Conservation (phyloP, 306 rosid genomes). For the cucumber (Cucumis sativus) region DNA sequence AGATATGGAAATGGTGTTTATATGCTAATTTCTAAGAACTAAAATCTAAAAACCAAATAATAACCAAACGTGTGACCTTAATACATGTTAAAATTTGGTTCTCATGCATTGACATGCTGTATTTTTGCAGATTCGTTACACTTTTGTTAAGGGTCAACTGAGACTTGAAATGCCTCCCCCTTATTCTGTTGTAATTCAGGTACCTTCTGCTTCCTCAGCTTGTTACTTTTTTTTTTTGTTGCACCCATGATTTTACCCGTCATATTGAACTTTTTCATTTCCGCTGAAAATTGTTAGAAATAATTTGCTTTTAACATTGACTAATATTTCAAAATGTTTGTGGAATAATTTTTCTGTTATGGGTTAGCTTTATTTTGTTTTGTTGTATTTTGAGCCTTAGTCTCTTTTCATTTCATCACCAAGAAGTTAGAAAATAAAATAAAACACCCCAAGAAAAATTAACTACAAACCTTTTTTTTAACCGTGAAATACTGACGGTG, state of each 20-base stretch:
- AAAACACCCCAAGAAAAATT: neutral
- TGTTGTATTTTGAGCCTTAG: too few relatives aligned
- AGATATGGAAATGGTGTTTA: too few relatives aligned
- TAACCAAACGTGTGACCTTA: too few relatives aligned
- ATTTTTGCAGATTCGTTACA: slow-evolving; percentile 53
- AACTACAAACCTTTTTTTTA: neutral
- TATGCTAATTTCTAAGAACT: too few relatives aligned
- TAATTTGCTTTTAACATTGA: too few relatives aligned
- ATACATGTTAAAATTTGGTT: neutral
- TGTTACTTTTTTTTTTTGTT: neutral
- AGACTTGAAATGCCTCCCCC: slow-evolving; percentile 69
- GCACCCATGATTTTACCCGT: neutral
- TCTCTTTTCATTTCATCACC: too few relatives aligned
- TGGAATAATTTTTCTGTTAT: too few relatives aligned
- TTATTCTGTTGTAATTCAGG: slow-evolving; percentile 84
- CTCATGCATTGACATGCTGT: neutral
- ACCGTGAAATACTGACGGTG: neutral
- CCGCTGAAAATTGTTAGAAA: too few relatives aligned
- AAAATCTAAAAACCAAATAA: too few relatives aligned
- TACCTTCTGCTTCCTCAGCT: slow-evolving; percentile 15
- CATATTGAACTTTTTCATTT: neutral
- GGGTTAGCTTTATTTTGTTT: too few relatives aligned
- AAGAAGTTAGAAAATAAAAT: neutral
- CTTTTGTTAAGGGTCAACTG: slow-evolving; percentile 60
- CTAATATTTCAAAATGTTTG: too few relatives aligned